These are phyloP conservation scores for Pseudopithomyces chartarum DNA, from an alignment of 2,329 filamentous ascomycete genomes.

Conservation along the genomic window DNA sequence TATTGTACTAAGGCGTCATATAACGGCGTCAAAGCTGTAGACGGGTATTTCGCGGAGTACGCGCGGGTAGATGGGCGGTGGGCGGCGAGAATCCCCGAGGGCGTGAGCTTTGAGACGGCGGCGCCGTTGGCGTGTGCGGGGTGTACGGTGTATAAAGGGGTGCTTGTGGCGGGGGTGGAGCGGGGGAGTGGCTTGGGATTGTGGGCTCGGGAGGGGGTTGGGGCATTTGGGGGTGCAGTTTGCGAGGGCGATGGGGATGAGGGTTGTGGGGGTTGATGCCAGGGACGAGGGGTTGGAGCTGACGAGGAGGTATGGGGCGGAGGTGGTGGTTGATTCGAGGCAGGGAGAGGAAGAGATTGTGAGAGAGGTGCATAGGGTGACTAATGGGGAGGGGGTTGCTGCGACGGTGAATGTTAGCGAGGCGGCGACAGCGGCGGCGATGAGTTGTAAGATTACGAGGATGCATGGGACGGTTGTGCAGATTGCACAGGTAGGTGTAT, in stretches of 20 bases:
- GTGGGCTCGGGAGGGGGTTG: slow-evolving; percentile 83
- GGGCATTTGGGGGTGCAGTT: slow-evolving; percentile 81
- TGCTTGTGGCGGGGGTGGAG: slow-evolving; percentile 74
- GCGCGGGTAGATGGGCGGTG: slow-evolving; percentile 19
- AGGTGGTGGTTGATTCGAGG: slow-evolving; percentile 59
- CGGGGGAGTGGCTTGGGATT: slow-evolving; percentile 76
- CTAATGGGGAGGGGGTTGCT: slow-evolving; percentile 56
- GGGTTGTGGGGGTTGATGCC: slow-evolving; percentile 78
- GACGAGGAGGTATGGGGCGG: slow-evolving; percentile 54
- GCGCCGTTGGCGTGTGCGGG: slow-evolving; percentile 37
- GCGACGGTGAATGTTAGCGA: slow-evolving; percentile 62
- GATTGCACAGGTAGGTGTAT: slow-evolving; percentile 55
- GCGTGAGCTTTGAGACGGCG: slow-evolving; percentile 24
- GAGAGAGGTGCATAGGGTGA: slow-evolving; percentile 53
- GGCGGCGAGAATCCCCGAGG: slow-evolving; percentile 25
- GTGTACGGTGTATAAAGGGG: slow-evolving; percentile 71
- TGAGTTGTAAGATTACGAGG: slow-evolving; percentile 61
- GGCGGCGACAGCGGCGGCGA: slow-evolving; percentile 54
- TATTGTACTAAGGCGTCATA: slow-evolving; percentile 51
- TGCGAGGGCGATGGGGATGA: slow-evolving; percentile 82
- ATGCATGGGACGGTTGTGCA: slow-evolving; percentile 65
- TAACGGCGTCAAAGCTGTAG: slow-evolving; percentile 40
- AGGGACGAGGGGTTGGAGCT: slow-evolving; percentile 68
- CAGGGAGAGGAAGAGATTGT: slow-evolving; percentile 55
- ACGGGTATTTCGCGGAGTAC: slow-evolving; percentile 59